A percentile compares a stretch with the other conserved stretches of the same genome.
Conservation (phyloP, 2,329 filamentous ascomycete species). For the Talaromyces atroroseus region DNA sequence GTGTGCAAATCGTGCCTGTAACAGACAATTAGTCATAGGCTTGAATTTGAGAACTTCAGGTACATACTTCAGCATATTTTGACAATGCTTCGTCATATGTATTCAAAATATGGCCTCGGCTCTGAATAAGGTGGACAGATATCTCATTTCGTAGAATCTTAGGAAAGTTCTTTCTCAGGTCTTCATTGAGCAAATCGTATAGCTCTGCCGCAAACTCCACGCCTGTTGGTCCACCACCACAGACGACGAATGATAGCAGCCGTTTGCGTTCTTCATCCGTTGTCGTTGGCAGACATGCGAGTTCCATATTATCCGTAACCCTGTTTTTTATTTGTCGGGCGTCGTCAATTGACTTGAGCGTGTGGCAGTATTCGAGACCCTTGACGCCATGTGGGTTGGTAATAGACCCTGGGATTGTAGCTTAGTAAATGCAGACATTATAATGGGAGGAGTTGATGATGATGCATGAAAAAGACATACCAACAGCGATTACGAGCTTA, state of each 20-base stretch:
- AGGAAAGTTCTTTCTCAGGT: conserved; percentile 77
- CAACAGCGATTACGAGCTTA: conserved; percentile 88
- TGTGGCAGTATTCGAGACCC: conserved; percentile 87
- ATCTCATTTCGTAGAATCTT: conserved; percentile 92
- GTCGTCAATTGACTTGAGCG: conserved; percentile 92
- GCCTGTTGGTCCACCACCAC: conserved; percentile 89
- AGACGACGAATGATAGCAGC: conserved; percentile 90
- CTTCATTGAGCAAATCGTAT: conserved; percentile 94
- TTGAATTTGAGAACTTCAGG: not conserved
- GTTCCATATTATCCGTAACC: conserved; percentile 82
- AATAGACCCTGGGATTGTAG: conserved; percentile 55
- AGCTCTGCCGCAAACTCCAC: conserved; percentile 97
- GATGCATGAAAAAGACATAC: conserved; percentile 29
- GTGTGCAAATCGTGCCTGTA: conserved; percentile 69
- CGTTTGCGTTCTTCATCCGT: conserved; percentile 79
- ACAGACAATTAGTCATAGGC: conserved; percentile 2
- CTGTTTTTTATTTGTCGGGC: conserved; percentile 83
- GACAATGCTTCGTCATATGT: conserved; percentile 96
- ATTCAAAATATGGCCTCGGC: conserved; percentile 89
- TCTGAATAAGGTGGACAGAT: conserved; percentile 95
- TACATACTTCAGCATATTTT: conserved; percentile 69
- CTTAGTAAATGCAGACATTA: conserved; percentile 3
- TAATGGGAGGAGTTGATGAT: not conserved
- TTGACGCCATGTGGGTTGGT: conserved; percentile 96
- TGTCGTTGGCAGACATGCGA: conserved; percentile 88